A percentile compares a stretch with the other conserved stretches of the same genome.
phyloP scores from a whole-genome alignment of 2,329 filamentous ascomycete genomes.

The Metarhizium brunneum region DNA sequence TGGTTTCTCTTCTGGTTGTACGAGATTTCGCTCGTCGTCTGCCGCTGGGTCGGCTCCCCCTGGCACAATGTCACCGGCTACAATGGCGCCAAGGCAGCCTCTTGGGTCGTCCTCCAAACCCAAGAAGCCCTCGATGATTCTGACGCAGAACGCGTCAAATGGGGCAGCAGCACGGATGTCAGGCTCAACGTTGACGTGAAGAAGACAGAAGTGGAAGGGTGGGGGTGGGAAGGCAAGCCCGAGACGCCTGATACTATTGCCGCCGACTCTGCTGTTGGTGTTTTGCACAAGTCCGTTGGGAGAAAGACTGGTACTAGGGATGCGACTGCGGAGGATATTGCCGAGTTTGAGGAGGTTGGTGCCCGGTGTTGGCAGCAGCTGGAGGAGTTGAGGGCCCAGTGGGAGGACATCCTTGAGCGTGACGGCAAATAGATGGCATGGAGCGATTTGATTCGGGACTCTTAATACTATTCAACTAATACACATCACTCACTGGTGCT shows the following conservation, averaged over 20 bases:
- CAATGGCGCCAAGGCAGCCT: slow-evolving; percentile 63
- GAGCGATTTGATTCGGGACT: background rate
- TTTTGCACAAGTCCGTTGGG: slow-evolving; percentile 42
- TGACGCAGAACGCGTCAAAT: slow-evolving; percentile 56
- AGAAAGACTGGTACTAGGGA: slow-evolving; percentile 50
- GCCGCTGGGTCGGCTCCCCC: slow-evolving; percentile 70
- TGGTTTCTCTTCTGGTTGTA: slow-evolving; percentile 62
- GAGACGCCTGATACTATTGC: slow-evolving; percentile 32
- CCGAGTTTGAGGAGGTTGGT: slow-evolving; percentile 54
- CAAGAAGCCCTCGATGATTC: slow-evolving; percentile 51
- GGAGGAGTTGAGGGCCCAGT: slow-evolving; percentile 59
- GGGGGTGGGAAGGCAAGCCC: slow-evolving; percentile 62
- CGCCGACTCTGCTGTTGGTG: slow-evolving; percentile 34
- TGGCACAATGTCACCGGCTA: slow-evolving; percentile 81
- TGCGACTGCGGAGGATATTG: slow-evolving; percentile 49
- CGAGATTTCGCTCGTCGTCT: slow-evolving; percentile 57
- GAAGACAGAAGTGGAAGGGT: slow-evolving; percentile 77
- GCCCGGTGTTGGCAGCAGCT: slow-evolving; percentile 58
- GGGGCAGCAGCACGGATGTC: slow-evolving; percentile 66
- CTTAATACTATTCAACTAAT: background rate
- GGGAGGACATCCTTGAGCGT: slow-evolving; percentile 39
- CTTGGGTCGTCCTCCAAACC: slow-evolving; percentile 67
- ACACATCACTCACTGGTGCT: background rate
- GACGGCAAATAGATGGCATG: slow-evolving; percentile 7
- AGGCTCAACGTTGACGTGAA: slow-evolving; percentile 52